Evolutionary conservation across 208 protist species (phyloP).

Genomic region (Phytomonas sp.): DNA sequence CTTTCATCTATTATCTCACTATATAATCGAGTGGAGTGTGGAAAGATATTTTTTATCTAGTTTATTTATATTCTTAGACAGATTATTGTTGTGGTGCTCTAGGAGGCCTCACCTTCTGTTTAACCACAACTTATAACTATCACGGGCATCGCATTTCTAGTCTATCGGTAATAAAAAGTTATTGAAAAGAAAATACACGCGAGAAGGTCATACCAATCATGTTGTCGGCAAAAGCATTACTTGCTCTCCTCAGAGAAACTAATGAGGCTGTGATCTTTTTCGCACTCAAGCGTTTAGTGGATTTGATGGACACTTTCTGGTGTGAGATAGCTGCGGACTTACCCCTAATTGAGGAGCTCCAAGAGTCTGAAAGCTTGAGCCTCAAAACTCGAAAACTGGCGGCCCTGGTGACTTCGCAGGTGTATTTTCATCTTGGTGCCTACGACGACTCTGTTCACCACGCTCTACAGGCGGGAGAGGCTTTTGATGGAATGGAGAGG

Average conservation of each 20-base stretch:
- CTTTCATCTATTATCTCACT: not conserved
- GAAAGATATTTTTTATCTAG: not conserved
- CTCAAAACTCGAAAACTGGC: conserved; percentile 70
- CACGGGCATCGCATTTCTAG: not conserved
- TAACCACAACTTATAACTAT: not conserved
- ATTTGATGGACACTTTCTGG: conserved; percentile 85
- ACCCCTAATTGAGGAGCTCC: conserved; percentile 74
- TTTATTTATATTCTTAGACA: not conserved
- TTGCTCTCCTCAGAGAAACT: conserved; percentile 65
- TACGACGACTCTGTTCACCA: conserved; percentile 93
- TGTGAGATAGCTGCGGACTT: conserved; percentile 79
- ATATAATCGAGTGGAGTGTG: not conserved
- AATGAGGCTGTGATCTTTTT: conserved; percentile 68
- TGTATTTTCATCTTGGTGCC: conserved; percentile 97
- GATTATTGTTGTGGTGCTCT: not conserved
- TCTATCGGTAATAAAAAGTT: not conserved
- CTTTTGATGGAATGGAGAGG: conserved; percentile 89
- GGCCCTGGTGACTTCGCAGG: conserved; percentile 91
- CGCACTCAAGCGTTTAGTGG: conserved; percentile 60
- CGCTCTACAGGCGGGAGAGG: conserved; percentile 90
- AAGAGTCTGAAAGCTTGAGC: conserved; percentile 42
- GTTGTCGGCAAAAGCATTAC: conserved; percentile 75
- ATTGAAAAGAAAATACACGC: not conserved
- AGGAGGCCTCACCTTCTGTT: not conserved
- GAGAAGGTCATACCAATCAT: conserved; percentile 22